These are phyloP conservation scores for Craspedostauros australis DNA, from an alignment of 108 stramenopile genomes.

Conservation along the genomic window DNA sequence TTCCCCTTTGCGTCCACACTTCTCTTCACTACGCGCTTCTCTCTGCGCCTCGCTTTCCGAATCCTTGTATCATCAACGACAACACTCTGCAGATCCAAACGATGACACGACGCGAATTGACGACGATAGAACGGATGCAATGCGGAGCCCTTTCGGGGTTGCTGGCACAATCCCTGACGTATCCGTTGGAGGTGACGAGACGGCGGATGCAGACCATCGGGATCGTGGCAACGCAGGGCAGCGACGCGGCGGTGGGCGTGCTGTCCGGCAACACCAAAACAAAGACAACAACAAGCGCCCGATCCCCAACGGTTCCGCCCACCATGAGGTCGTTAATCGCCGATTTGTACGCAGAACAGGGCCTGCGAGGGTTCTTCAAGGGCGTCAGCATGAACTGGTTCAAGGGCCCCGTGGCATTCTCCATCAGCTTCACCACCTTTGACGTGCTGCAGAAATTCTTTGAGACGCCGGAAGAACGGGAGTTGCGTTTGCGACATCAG, in stretches of 20 bases:
- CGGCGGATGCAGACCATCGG: constrained; percentile 97
- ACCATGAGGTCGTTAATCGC: constrained; percentile 55
- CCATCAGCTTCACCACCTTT: constrained; percentile 93
- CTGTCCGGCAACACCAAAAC: constrained; percentile 24
- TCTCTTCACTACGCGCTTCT: neutral
- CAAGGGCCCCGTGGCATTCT: constrained; percentile 93
- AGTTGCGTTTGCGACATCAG: neutral
- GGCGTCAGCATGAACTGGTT: constrained; percentile 98
- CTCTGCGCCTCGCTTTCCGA: neutral
- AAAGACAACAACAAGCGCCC: constrained; percentile 10
- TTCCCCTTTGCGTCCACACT: too few relatives aligned
- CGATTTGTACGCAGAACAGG: constrained; percentile 81
- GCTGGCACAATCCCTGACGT: constrained; percentile 84
- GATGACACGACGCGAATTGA: constrained; percentile 64
- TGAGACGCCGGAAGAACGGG: constrained; percentile 47
- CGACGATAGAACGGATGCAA: constrained; percentile 76
- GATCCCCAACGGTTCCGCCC: constrained; percentile 34
- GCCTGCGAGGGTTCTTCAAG: constrained; percentile 86
- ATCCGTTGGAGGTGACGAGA: constrained; percentile 93
- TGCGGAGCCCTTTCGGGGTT: constrained; percentile 89
- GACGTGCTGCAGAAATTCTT: constrained; percentile 73
- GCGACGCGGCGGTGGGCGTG: constrained; percentile 61
- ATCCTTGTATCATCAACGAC: too few relatives aligned
- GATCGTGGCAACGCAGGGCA: constrained; percentile 57
- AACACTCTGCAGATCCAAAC: constrained; percentile 38